Conservation (phyloP, 2,329 filamentous ascomycete genomes). For the Periconia macrospinosa region DNA sequence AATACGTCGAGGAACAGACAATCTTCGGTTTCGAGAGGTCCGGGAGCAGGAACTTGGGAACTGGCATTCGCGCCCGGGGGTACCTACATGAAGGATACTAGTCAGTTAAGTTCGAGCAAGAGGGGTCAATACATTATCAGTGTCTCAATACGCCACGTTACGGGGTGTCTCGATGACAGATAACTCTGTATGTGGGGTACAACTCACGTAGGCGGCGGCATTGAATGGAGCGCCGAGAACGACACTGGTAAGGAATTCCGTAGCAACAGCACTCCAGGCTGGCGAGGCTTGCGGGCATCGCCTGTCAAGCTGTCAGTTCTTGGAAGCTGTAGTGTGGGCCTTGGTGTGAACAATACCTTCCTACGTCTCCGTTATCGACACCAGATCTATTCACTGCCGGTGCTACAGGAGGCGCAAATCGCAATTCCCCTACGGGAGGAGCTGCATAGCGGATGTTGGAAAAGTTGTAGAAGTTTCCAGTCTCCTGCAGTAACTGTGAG, state of each 20-base stretch:
- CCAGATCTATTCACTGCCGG: constrained; percentile 47
- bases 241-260: constrained; percentile 35
- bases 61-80: constrained; percentile 29
- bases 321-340: neutral
- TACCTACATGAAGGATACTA: neutral
- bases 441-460: constrained; percentile 60
- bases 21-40: constrained; percentile 46
- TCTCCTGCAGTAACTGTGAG: constrained; percentile 26
- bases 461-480: constrained; percentile 56
- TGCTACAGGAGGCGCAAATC: constrained; percentile 53
- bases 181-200: no score
- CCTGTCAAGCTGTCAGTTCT: constrained; percentile 12
- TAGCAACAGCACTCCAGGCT: constrained; percentile 46
- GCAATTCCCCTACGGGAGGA: constrained; percentile 54
- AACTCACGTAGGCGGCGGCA: constrained; percentile 21
- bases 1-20: constrained; percentile 54
- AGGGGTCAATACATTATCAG: no score
- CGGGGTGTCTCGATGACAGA: no score
- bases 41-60: constrained; percentile 20
- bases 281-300: constrained; percentile 44
- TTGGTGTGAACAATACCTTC: constrained; percentile 14
- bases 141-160: no score
- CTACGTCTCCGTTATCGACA: constrained; percentile 50
- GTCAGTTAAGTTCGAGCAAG: no score
- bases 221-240: constrained; percentile 34